Evolutionary conservation across 2,329 filamentous ascomycete species (phyloP).

Genomic region (Pseudogymnoascus sp.): DNA sequence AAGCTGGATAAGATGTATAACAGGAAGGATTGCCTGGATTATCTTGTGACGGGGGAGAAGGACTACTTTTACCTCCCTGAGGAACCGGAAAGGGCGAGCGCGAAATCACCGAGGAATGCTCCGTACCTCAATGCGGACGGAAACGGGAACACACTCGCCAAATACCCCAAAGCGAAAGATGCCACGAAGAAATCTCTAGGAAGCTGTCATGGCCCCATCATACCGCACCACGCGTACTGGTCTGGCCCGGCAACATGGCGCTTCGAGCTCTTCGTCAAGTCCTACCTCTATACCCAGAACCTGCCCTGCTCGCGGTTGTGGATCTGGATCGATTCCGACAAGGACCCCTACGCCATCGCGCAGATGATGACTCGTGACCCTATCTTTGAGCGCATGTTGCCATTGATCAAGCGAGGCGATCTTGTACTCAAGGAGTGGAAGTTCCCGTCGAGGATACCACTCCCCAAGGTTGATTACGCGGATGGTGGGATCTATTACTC

Average conservation of each 20-base stretch:
- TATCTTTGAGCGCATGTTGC: constrained; percentile 43
- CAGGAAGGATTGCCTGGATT: constrained; percentile 43
- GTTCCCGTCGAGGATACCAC: constrained; percentile 42
- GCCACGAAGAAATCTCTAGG: constrained; percentile 36
- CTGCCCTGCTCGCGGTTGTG: constrained; percentile 44
- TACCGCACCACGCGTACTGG: constrained; percentile 49
- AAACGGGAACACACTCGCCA: constrained; percentile 24
- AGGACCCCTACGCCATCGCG: constrained; percentile 39
- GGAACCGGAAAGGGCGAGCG: constrained; percentile 24
- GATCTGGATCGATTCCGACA: constrained; percentile 46
- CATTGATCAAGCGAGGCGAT: constrained; percentile 44
- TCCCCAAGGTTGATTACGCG: constrained; percentile 40
- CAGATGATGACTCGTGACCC: constrained; percentile 44
- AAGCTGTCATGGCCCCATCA: constrained; percentile 45
- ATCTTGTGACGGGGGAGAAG: constrained; percentile 38
- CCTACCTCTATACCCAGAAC: constrained; percentile 48
- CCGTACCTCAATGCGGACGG: constrained; percentile 29
- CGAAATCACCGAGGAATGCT: constrained; percentile 24
- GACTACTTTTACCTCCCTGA: constrained; percentile 42
- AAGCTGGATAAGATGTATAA: constrained; percentile 48
- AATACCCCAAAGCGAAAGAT: constrained; percentile 27
- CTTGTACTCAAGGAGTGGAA: constrained; percentile 44
- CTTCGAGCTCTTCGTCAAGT: constrained; percentile 48
- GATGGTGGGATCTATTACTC: constrained; percentile 43
- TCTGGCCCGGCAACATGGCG: constrained; percentile 48